Evolutionary conservation across 2,329 filamentous ascomycete genomes (phyloP).

Genomic region (Hansfordia pulvinata): DNA sequence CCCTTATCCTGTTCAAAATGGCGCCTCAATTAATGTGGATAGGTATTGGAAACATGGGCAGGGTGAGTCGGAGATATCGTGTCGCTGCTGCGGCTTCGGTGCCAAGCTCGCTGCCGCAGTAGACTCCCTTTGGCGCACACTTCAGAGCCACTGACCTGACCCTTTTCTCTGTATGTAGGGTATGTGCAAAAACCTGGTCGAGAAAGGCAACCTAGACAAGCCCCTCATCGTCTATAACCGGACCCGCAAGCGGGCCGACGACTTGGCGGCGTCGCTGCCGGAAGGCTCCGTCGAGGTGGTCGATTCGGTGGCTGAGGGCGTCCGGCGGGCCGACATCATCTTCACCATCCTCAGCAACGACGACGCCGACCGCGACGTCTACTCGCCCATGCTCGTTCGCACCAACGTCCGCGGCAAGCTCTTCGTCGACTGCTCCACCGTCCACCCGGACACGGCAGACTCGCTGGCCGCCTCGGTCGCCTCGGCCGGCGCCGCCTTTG

Average conservation of each 20-base stretch:
- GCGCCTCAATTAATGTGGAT: conserved; percentile 58
- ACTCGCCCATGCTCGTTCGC: conserved; percentile 38
- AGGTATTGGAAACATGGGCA: conserved; percentile 79
- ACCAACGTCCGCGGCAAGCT: conserved; percentile 54
- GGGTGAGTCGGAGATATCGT: conserved; percentile 33
- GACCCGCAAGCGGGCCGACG: conserved; percentile 49
- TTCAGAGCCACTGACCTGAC: no score
- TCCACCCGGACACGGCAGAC: conserved; percentile 71
- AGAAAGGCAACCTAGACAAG: conserved; percentile 58
- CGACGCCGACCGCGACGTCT: conserved; percentile 50
- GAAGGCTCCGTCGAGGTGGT: conserved; percentile 50
- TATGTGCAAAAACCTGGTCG: conserved; percentile 72
- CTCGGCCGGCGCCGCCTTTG: conserved; percentile 54
- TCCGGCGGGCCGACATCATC: conserved; percentile 59
- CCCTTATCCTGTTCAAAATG: no score
- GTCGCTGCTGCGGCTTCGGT: not conserved
- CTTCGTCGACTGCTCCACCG: conserved; percentile 77
- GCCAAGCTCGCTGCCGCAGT: not conserved
- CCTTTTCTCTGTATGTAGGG: conserved; percentile 34
- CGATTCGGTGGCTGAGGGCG: conserved; percentile 49
- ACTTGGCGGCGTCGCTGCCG: conserved; percentile 47
- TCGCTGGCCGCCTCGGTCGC: conserved; percentile 43
- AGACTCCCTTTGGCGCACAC: no score
- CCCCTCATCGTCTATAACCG: conserved; percentile 75
- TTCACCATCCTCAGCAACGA: conserved; percentile 77